These are phyloP conservation scores for Ilyonectria robusta DNA, from an alignment of 2,329 filamentous ascomycete genomes.

Conservation along the genomic window DNA sequence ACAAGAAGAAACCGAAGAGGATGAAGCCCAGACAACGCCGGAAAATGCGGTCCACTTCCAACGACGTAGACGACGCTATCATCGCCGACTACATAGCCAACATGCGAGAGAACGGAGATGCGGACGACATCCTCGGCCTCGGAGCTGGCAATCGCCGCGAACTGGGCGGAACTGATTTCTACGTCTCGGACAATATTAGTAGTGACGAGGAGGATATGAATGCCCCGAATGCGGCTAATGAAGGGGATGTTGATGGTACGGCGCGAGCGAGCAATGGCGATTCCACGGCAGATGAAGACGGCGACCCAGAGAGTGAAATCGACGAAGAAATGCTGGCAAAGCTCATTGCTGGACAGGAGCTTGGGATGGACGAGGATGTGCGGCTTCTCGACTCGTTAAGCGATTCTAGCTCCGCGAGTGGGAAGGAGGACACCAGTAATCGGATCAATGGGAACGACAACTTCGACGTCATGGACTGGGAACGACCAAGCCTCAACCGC, in stretches of 20 bases:
- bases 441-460: constrained; percentile 67
- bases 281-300: constrained; percentile 7
- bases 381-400: constrained; percentile 36
- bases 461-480: constrained; percentile 89
- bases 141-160: constrained; percentile 64
- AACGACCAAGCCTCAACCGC: constrained; percentile 74
- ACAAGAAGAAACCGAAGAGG: constrained; percentile 32
- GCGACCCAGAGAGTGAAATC: constrained; percentile 35
- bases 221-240: neutral
- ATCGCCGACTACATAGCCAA: constrained; percentile 81
- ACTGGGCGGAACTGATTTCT: constrained; percentile 47
- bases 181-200: constrained; percentile 21
- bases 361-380: constrained; percentile 35
- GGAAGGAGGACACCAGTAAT: constrained; percentile 50
- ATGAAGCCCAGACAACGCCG: constrained; percentile 39
- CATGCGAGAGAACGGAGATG: constrained; percentile 65
- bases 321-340: constrained; percentile 47
- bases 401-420: constrained; percentile 33
- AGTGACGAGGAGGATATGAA: neutral
- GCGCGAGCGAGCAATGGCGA: neutral
- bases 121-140: constrained; percentile 74
- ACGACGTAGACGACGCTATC: constrained; percentile 66
- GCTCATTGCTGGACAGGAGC: constrained; percentile 43
- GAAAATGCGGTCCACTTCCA: constrained; percentile 31
- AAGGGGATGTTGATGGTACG: neutral